Base-by-base conservation (phyloP, 2,329 filamentous ascomycete genomes). In the Hymenoscyphus albidus region DNA sequence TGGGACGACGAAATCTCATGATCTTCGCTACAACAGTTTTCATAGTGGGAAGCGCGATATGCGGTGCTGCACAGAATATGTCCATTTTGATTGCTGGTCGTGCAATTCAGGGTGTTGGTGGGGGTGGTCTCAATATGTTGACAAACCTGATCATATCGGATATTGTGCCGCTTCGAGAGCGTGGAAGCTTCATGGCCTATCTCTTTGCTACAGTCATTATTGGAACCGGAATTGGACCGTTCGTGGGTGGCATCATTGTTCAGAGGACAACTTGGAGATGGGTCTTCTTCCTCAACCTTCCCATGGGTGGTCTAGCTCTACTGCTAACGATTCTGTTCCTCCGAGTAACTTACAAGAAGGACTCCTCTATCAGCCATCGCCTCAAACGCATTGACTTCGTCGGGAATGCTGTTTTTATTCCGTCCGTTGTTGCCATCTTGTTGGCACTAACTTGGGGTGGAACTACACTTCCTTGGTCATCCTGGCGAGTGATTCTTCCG, bases 161-260 rank as follows among this genome's bases (percentile, higher is more conserved):
- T 57, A 90, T 88, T 31, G 92, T 90, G 0, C 80, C 94, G 38
- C 93, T 95, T 90, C 38, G 62, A n/a, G 54, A 65, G 22, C 42
- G 67, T 35, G 61, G 63, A 5, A 35, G 38, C 18, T 67, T 65
- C 39, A 57, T 69, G 51, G 54, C 3, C 77, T 91, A 6, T 88
- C 88, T 0, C 82, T 83, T 10, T 72, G 59, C n/a, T 18, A 73
- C 78, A 0, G 79, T 77, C 74, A 77, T 76, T 0, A 60, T 82
- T 16, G 81, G 80, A 0, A 78, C 76, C 31, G 75, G 76, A 0
- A 61, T 80, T 6, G 80, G 74, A 27, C 74, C 74, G 0, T 62
- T 75, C n/a, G 56, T 80, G 7, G 80, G 80, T 22, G 80, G 79
- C 14, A 74, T 74, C 3, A 78, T 80, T 63, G 79, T 76, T 5